Base-by-base conservation (phyloP, 2,329 filamentous ascomycete species). In the Cyphellophora europaea region DNA sequence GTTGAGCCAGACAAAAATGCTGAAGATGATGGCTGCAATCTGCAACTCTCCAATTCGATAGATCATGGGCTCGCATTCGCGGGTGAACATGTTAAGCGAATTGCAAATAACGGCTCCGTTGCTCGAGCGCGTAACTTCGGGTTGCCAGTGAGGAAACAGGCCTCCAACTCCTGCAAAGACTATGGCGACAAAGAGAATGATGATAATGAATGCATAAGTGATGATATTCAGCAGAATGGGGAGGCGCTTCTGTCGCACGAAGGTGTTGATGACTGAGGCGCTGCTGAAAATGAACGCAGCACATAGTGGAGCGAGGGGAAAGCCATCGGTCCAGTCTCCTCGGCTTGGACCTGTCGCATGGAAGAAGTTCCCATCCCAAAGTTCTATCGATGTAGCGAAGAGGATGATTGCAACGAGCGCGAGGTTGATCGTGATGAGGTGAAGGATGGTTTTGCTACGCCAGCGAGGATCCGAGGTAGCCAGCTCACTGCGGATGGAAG, bases 271-370 rank as follows among this genome's bases (percentile, higher is more conserved):
- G 10, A 47, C 34, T 27, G 38, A 32, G 16, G 19, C 25, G n/a
- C 33, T 23, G 28, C 39, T 44, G 25, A 40, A 43, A 21, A 42
- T 12, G 16, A 48, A 32, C 5, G 45, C 33, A 23, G 46, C 30
- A 14, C 25, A 14, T 40, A 57, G 49, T 21, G 52, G 49, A 5
- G 45, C 44, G 33, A 56, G 44, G 4, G 51, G 43, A 30, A 55
- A 40, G 18, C 47, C 49, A 40, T 57, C 53, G 27, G 55, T 53
- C 54, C 53, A 55, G 37, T 50, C 52, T 5, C 50, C 50, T 27
- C 42, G 37, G 25, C 34, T 40, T 3, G 49, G 44, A 3, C 51
- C 49, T 11, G 38, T 40, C 11, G 38, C 45, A 38, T 54, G 52
- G 27, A 48, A 48, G 39, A 56, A 49, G 21, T 50, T 51, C 27